Evolutionary conservation across 331 rosid genomes (phyloP).

Genomic region (Malus hybrid): DNA sequence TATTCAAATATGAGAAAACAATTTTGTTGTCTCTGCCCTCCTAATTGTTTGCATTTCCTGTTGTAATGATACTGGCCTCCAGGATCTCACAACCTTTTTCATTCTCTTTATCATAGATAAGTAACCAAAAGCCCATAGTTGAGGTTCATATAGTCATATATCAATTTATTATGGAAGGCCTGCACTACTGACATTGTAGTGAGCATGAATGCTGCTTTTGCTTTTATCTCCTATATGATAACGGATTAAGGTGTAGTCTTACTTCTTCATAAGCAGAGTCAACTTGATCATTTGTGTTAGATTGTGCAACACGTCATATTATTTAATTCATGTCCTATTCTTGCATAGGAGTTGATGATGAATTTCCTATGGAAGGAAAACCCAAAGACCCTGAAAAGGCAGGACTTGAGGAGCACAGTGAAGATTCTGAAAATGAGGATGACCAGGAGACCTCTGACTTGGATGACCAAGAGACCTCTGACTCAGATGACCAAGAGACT

Average conservation of each 20-base stretch:
- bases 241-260: not conserved
- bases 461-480: too few species aligned
- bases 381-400: slow-evolving; percentile 4
- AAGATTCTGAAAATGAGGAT: slow-evolving; percentile 44
- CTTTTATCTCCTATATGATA: not conserved
- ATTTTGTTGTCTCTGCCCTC: not conserved
- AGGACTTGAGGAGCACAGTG: slow-evolving; percentile 21
- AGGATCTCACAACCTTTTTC: not conserved
- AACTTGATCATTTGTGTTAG: not conserved
- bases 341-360: slow-evolving; percentile 32
- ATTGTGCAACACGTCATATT: not conserved
- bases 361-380: not conserved
- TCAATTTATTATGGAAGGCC: not conserved
- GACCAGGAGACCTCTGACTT: slow-evolving; percentile 11
- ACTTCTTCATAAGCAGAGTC: not conserved
- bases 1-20: not conserved
- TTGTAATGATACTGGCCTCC: not conserved
- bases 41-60: not conserved
- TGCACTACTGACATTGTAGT: not conserved
- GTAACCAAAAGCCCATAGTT: not conserved
- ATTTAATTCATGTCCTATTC: not conserved
- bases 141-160: not conserved
- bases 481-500: not conserved
- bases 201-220: not conserved
- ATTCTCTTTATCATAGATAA: not conserved